These are phyloP conservation scores for Ascoidea asiatica DNA, from an alignment of 805 yeast species.

Conservation along the genomic window DNA sequence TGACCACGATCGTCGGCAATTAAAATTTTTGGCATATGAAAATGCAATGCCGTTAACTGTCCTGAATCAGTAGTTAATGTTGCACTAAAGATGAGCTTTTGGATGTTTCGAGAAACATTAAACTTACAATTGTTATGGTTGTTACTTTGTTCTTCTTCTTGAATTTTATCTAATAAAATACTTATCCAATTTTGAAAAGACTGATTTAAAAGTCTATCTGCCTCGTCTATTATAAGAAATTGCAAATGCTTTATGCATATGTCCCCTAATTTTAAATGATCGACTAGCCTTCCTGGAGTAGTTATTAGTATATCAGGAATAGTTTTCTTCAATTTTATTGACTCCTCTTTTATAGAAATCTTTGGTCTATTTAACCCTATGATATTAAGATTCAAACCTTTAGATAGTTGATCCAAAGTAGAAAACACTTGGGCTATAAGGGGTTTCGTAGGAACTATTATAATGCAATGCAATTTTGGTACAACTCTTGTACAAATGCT, in stretches of 20 bases:
- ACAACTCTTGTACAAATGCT: slow-evolving; percentile 47
- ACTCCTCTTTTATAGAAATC: slow-evolving; percentile 62
- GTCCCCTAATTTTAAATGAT: slow-evolving; percentile 35
- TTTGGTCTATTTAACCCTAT: slow-evolving; percentile 39
- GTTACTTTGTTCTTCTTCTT: slow-evolving; percentile 23
- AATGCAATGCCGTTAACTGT: slow-evolving; percentile 56
- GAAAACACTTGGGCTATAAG: slow-evolving; percentile 69
- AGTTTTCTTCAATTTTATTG: slow-evolving; percentile 26
- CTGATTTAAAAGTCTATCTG: slow-evolving; percentile 73
- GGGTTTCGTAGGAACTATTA: slow-evolving; percentile 85
- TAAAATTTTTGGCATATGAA: slow-evolving; percentile 58
- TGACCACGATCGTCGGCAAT: slow-evolving; percentile 48
- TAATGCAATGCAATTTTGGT: slow-evolving; percentile 60
- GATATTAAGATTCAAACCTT: slow-evolving; percentile 55
- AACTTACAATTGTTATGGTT: slow-evolving; percentile 16
- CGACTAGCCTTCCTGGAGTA: slow-evolving; percentile 79
- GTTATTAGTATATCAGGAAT: slow-evolving; percentile 57
- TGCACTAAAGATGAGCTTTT: slow-evolving; percentile 76
- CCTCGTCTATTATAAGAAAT: slow-evolving; percentile 67
- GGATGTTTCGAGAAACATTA: slow-evolving; percentile 15
- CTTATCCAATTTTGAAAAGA: slow-evolving; percentile 88
- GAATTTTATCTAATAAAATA: slow-evolving; percentile 25
- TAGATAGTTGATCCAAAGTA: slow-evolving; percentile 44
- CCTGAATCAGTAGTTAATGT: slow-evolving; percentile 91
- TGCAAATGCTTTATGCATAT: slow-evolving; percentile 38